Evolutionary conservation across 805 yeast species (phyloP).

Genomic region (Candida ovalis): DNA sequence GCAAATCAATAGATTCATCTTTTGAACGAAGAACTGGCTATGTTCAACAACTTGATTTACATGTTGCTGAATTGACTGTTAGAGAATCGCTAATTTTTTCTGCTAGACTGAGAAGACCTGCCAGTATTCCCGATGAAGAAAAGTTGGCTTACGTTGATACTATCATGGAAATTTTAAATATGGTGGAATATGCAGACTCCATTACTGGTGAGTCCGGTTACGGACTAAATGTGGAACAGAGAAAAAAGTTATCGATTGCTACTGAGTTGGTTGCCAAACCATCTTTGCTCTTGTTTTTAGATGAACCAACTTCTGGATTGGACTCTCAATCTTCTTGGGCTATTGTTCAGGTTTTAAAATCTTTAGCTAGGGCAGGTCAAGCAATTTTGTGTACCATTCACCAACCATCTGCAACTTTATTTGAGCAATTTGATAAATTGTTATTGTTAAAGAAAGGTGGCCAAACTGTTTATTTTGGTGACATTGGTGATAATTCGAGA

Average conservation of each 20-base stretch:
- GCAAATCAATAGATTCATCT: conserved; percentile 41
- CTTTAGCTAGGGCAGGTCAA: conserved; percentile 47
- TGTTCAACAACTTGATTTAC: conserved; percentile 54
- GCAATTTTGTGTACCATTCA: conserved; percentile 56
- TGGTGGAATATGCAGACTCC: conserved; percentile 48
- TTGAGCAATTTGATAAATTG: conserved; percentile 38
- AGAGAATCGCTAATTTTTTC: conserved; percentile 45
- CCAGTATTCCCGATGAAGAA: conserved; percentile 35
- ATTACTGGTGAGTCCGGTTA: conserved; percentile 41
- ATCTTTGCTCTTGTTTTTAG: conserved; percentile 46
- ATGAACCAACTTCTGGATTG: conserved; percentile 58
- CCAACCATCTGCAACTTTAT: conserved; percentile 45
- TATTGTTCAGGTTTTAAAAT: conserved; percentile 45
- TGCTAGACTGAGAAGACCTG: conserved; percentile 43
- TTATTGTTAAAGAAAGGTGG: conserved; percentile 47
- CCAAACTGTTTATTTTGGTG: conserved; percentile 49
- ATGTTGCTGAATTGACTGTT: conserved; percentile 45
- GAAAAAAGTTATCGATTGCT: conserved; percentile 50
- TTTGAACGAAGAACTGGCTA: conserved; percentile 52
- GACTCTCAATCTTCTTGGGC: conserved; percentile 59
- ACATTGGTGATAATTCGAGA: conserved; percentile 41
- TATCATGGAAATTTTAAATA: conserved; percentile 35
- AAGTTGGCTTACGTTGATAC: conserved; percentile 40
- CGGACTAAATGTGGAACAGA: conserved; percentile 51
- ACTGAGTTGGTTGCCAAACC: conserved; percentile 54